Conservation (phyloP, 257 asterid species). For the Verbena officinalis region DNA sequence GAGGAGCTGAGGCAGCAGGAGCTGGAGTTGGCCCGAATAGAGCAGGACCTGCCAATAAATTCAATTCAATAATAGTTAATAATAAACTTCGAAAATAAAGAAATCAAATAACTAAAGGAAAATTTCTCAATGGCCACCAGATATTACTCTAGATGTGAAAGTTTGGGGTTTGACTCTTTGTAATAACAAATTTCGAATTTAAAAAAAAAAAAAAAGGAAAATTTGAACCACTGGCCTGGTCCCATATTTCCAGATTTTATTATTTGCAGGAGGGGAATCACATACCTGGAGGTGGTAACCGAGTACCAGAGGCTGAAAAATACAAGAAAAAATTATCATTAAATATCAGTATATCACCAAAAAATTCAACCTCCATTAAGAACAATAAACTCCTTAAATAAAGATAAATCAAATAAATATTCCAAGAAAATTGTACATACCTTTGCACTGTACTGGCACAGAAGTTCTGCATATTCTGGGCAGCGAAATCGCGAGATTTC, state of each 20-base stretch:
- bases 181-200: too few relatives aligned
- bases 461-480: conserved; percentile 49
- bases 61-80: too few relatives aligned
- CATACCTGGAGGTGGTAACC: conserved; percentile 69
- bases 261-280: neutral
- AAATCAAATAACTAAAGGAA: too few relatives aligned
- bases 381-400: neutral
- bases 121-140: too few relatives aligned
- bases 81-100: too few relatives aligned
- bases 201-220: too few relatives aligned
- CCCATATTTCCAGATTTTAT: neutral
- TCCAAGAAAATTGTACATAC: conserved; percentile 24
- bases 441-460: conserved; percentile 62
- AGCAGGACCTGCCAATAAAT: conserved; percentile 45
- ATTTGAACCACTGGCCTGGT: too few relatives aligned
- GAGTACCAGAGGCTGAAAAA: conserved; percentile 62
- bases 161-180: too few relatives aligned
- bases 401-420: too few relatives aligned
- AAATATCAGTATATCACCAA: neutral
- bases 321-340: conserved; percentile 10
- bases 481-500: conserved; percentile 55
- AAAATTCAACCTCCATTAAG: neutral
- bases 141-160: too few relatives aligned
- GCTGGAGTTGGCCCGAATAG: conserved; percentile 48
- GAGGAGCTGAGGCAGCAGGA: conserved; percentile 41